phyloP scores from a whole-genome alignment of 192 early-diverging fungal species.

The Rhizophagus sp. region DNA sequence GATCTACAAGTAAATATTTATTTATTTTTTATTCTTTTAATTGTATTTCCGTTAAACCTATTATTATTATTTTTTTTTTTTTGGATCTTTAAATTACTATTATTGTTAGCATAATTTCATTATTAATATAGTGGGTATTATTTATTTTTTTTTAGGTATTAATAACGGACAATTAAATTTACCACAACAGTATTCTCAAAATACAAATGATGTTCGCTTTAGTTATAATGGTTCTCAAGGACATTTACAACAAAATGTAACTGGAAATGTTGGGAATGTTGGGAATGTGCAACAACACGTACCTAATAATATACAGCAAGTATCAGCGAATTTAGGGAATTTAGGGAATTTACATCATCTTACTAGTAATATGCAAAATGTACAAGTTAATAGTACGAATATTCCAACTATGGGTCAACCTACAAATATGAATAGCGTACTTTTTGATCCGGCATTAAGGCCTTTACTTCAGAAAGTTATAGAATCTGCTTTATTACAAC shows the following conservation, averaged over 20 bases:
- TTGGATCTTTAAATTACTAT: too few species aligned
- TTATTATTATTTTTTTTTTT: too few species aligned
- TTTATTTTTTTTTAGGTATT: neutral
- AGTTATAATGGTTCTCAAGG: neutral
- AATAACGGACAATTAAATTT: neutral
- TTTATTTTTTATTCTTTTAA: too few species aligned
- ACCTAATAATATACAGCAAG: too few species aligned
- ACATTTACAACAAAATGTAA: neutral
- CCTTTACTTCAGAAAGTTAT: neutral
- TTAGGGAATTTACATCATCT: too few species aligned
- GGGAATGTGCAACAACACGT: too few species aligned
- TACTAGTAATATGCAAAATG: neutral
- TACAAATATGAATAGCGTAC: neutral
- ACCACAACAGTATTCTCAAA: neutral
- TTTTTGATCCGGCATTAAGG: neutral
- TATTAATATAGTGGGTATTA: too few species aligned
- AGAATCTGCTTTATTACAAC: neutral
- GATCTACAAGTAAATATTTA: neutral
- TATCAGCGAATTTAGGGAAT: too few species aligned
- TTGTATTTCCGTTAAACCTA: too few species aligned
- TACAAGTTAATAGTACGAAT: neutral
- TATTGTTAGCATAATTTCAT: too few species aligned
- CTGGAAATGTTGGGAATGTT: neutral
- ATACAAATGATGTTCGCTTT: neutral
- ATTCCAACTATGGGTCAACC: neutral